Base-by-base conservation (phyloP, 2,329 filamentous ascomycete genomes). In the Lasiodiplodia hormozganensis region DNA sequence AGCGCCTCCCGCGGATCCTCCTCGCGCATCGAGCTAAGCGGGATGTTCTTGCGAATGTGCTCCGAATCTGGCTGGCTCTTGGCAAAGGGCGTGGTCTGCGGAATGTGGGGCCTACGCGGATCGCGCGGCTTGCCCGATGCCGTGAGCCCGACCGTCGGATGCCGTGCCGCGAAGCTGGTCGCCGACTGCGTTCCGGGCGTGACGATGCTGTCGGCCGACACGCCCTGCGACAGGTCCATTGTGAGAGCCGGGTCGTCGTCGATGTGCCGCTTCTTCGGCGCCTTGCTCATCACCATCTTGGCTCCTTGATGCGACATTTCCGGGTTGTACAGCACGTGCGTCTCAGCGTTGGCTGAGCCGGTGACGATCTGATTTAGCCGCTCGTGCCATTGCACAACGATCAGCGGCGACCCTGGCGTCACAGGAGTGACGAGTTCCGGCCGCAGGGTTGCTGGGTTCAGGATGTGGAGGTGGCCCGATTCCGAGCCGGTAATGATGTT, bases 301-400 rank as follows among this genome's bases (percentile, higher is more conserved):
- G 94, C 96, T 69, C 96, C 96, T 12, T 58, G 60, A 5, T 68
- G 57, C 25, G 96, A 99, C 73, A 89, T 90, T n/a, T 85, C 88
- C 2, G 96, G 96, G 76, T 92, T 95, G 83, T 96, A 99, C 58
- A 99, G 89, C 52, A 98, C 87, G 75, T 94, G 95, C 0, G 92
- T 94, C 79, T 96, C 92, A 68, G 90, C 90, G 76, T 97, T 97
- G 65, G 93, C 93, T 56, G 95, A 97, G 69, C 94, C 95, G 10
- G 95, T 97, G 71, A 98, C 81, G 75, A 99, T 97, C 77, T 99
- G 96, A 78, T 99, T 98, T 76, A 99, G 89, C 79, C 94, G 97
- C 23, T 92, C 86, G 76, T 99, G 95, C 96, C 96, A 99, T 70
- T 92, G 85, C 31, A 97, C 93, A 2, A 90, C 89, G 70, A 98